Evolutionary conservation across 2,329 filamentous ascomycete genomes (phyloP).

Genomic region (Beauveria sp.): DNA sequence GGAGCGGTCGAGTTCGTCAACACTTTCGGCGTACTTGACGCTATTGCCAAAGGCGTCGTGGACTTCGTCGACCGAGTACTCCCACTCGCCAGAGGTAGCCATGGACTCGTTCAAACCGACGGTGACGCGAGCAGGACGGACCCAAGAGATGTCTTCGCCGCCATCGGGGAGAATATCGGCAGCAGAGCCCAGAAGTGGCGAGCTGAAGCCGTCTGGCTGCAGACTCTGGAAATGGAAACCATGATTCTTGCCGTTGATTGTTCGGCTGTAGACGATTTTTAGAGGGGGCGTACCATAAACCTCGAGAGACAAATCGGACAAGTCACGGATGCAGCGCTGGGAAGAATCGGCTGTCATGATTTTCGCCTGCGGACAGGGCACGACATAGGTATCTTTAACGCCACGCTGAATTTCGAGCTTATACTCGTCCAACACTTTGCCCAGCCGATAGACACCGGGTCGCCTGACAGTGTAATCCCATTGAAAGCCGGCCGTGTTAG

Average conservation of each 20-base stretch:
- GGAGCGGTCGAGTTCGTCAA: conserved; percentile 62
- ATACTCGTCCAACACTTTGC: conserved; percentile 83
- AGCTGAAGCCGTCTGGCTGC: conserved; percentile 78
- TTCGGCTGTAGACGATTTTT: conserved; percentile 85
- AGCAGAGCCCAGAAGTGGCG: conserved; percentile 61
- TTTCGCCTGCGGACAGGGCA: conserved; percentile 72
- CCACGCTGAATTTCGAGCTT: conserved; percentile 83
- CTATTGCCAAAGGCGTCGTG: conserved; percentile 84
- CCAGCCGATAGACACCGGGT: conserved; percentile 77
- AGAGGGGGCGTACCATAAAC: conserved; percentile 85
- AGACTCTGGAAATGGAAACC: conserved; percentile 89
- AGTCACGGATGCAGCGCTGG: conserved; percentile 74
- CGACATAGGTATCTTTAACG: conserved; percentile 72
- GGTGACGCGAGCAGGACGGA: conserved; percentile 61
- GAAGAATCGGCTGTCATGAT: conserved; percentile 56
- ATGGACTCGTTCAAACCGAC: conserved; percentile 90
- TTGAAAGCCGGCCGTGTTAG: conserved; percentile 51
- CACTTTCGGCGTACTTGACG: conserved; percentile 60
- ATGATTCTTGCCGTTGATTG: conserved; percentile 73
- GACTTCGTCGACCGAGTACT: conserved; percentile 86
- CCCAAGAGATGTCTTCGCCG: conserved; percentile 71
- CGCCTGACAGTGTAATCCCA: conserved; percentile 74
- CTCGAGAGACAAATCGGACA: conserved; percentile 77
- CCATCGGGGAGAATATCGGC: conserved; percentile 53
- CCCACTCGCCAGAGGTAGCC: conserved; percentile 69